Evolutionary conservation across 805 yeast genomes (phyloP), one percentile per base, ranked within the genome.

Genomic region (Wickerhamiella parazyma): DNA sequence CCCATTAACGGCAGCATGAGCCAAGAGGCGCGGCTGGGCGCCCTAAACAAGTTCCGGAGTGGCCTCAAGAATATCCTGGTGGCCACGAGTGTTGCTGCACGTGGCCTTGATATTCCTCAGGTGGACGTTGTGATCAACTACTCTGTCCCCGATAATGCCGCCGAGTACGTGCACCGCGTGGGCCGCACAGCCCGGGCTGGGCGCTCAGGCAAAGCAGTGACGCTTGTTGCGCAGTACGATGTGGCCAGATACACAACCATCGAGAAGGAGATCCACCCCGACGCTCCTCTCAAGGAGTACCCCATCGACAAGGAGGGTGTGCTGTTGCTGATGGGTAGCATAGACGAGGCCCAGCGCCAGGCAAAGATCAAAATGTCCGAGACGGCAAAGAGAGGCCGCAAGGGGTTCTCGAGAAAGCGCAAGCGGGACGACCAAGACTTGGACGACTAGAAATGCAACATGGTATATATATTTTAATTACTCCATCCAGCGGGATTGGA

Each of bases 161-260:
- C 82, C 53, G 76, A 84, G 53, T 91, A 89, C 54, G 70, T 89
- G 36, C 98, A 91, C 60, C 72, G 98, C 55, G 95, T 87, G 26
- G 96, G 96, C 45, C 79, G 96, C 68, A 86, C 95, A 26, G 95
- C 96, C 2, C 78, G 95, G 62, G 83, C 91, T 62, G 98, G 98
- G 17, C 71, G 98, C 55, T 85, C 97, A 0, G 98, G 95, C 0
- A 81, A 79, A 58, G 82, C 95, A 2, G 70, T 87, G 14, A 80
- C 94, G 2, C 66, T 87, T 46, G 93, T 86, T 25, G 87, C 97
- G 0, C 98, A 91, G 61, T 91, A 91, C 59, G 98, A 91, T 61
- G 68, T 91, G 48, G 96, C 87, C 61, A 66, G 86, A 54, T 82
- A 84, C 56, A 66, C 86, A 51, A 71, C 95, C 57, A 87, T 91